Conservation (phyloP, 768 basidiomycete genomes). For the Pisolithus sp. region DNA sequence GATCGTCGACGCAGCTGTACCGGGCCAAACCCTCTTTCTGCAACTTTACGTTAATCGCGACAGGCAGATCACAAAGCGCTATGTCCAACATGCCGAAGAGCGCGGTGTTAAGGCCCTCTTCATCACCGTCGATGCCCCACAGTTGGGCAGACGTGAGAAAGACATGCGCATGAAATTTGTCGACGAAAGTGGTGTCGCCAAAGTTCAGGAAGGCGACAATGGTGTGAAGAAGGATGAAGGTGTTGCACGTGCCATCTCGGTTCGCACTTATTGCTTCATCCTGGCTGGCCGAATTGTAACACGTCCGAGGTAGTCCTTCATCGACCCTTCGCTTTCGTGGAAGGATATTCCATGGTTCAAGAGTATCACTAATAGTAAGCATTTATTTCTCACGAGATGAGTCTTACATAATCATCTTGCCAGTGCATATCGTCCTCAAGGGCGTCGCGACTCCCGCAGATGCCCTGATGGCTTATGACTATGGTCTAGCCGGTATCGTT, state of each 20-base stretch:
- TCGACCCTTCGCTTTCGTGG: constrained; percentile 85
- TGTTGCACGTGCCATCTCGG: constrained; percentile 84
- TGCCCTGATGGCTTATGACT: constrained; percentile 33
- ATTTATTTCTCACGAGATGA: not conserved
- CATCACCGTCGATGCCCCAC: constrained; percentile 93
- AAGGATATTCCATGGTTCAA: constrained; percentile 65
- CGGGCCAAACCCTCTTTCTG: constrained; percentile 72
- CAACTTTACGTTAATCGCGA: constrained; percentile 89
- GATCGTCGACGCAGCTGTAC: constrained; percentile 74
- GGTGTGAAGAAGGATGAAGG: constrained; percentile 74
- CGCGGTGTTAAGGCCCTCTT: constrained; percentile 86
- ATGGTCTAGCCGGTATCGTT: constrained; percentile 42
- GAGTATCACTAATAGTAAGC: constrained; percentile 49
- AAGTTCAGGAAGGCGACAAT: constrained; percentile 11
- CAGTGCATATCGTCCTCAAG: constrained; percentile 59
- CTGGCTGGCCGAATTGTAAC: not conserved
- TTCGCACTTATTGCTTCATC: constrained; percentile 24
- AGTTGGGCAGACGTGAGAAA: constrained; percentile 85
- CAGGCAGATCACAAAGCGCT: constrained; percentile 68
- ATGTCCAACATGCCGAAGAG: constrained; percentile 80
- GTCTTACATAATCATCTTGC: not conserved
- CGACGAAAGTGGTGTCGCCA: constrained; percentile 39
- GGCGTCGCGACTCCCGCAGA: constrained; percentile 44
- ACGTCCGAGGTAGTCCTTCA: constrained; percentile 59
- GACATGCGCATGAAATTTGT: constrained; percentile 96